Evolutionary conservation across 164 flowering plant genomes (phyloP).

Genomic region (Vitis labrusca): DNA sequence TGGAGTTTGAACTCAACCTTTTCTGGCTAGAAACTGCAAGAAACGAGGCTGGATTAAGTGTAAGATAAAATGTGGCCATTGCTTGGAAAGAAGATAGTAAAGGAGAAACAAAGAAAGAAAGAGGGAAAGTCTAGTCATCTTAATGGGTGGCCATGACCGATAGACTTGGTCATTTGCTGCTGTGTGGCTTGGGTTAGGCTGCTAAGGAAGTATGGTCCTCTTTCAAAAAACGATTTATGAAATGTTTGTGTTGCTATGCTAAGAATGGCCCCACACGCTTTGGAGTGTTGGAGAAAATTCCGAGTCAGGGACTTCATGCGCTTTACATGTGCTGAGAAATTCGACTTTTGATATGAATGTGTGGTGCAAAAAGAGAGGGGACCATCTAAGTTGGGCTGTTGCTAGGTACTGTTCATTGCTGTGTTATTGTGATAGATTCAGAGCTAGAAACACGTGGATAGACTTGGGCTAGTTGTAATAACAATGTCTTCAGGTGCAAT

Average conservation of each 20-base stretch:
- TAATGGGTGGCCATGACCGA: too few relatives aligned
- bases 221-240: too few relatives aligned
- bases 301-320: not conserved
- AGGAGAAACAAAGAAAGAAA: not conserved
- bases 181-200: too few relatives aligned
- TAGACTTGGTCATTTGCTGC: too few relatives aligned
- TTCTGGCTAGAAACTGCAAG: not conserved
- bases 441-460: not conserved
- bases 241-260: too few relatives aligned
- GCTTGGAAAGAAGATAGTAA: conserved; percentile 2
- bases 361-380: conserved; percentile 9
- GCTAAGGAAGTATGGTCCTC: too few relatives aligned
- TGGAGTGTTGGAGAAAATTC: too few relatives aligned
- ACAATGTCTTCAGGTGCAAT: too few relatives aligned
- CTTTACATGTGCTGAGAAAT: not conserved
- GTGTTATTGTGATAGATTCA: not conserved
- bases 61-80: conserved; percentile 18
- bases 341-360: not conserved
- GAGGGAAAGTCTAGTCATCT: too few relatives aligned
- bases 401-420: too few relatives aligned
- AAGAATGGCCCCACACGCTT: too few relatives aligned
- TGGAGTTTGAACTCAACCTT: not conserved
- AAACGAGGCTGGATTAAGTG: conserved; percentile 5
- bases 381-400: not conserved
- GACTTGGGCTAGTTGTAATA: too few relatives aligned